Base-by-base conservation (phyloP, 768 basidiomycete genomes). In the Steccherinum ochraceum region DNA sequence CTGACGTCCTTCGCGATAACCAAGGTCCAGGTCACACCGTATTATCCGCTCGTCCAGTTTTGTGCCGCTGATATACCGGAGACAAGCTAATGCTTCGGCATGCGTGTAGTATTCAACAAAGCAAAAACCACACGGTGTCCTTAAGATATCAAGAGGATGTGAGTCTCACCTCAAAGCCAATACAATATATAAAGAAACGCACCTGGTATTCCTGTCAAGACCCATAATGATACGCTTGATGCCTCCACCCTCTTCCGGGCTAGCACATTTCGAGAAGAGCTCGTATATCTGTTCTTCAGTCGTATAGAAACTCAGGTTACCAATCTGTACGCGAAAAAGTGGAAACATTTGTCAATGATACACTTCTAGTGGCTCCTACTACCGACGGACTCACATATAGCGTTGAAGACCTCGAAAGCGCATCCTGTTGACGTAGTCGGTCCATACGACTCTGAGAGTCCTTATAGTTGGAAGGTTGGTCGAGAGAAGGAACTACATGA, bases 21-120 rank as follows among this genome's bases (percentile, higher is more conserved):
- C 96, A 23, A 93, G 76, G 72, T 99, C 96, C 62, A 99, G 73
- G 72, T 99, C 96, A 63, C 94, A 97, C 44, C 96, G 88, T 56
- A 99, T 95, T 59, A 99, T 91, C 26, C 96, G 88, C 69, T 99
- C 96, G 68, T 99, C 96, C 19, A 99, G 83, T 72, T 98, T 98
- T 27, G 94, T 93, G n/a, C 95, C 96, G 46, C 89, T 93, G 60
- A 98, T 81, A 67, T 96, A 94, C 45, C 87, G 84, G 80, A 98
- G 84, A 55, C 87, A 85, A 40, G 93, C 89, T 39, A 96, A 74
- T 16, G 96, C 95, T 68, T 98, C 94, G 4, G 83, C 76, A 62
- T 97, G 93, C 10, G 91, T 91, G 65, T 97, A 98, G 65, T 90
- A 99, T 65, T 93, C 90, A 52, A 94, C 94, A 59, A 93, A 97